These are phyloP conservation scores for Penicillium digitatum DNA, from an alignment of 2,329 filamentous ascomycete genomes.

Conservation along the genomic window DNA sequence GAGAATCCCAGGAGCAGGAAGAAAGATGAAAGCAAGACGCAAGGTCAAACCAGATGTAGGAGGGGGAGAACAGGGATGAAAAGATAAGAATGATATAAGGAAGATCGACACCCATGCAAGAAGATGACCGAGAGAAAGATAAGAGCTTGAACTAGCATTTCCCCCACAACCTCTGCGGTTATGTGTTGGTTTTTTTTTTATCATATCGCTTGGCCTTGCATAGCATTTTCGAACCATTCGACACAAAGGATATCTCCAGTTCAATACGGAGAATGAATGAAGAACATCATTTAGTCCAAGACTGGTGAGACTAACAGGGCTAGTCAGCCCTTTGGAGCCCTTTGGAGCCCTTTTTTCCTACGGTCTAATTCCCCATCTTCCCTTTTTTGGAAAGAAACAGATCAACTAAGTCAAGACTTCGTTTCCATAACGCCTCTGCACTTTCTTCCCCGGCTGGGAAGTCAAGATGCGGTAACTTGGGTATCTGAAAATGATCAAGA, in stretches of 20 bases:
- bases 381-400: background rate
- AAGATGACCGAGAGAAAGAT: too few species aligned
- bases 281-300: background rate
- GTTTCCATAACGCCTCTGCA: constrained; percentile 30
- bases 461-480: constrained; percentile 20
- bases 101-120: background rate
- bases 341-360: background rate
- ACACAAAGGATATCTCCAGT: background rate
- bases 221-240: too few species aligned
- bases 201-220: too few species aligned
- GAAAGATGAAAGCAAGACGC: background rate
- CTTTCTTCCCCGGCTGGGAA: constrained; percentile 27
- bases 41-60: too few species aligned
- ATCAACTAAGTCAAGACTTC: constrained; percentile 30
- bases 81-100: background rate
- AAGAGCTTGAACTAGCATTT: too few species aligned
- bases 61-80: background rate
- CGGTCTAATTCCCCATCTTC: background rate
- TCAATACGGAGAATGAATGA: background rate
- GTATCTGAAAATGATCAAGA: constrained; percentile 23
- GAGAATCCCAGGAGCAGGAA: background rate
- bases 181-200: too few species aligned
- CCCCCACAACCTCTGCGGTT: too few species aligned
- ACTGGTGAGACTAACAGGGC: background rate
- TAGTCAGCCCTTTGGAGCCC: too few species aligned